Conservation (phyloP, 1,284 basidiomycete genomes). For the Moesziomyces antarcticus region DNA sequence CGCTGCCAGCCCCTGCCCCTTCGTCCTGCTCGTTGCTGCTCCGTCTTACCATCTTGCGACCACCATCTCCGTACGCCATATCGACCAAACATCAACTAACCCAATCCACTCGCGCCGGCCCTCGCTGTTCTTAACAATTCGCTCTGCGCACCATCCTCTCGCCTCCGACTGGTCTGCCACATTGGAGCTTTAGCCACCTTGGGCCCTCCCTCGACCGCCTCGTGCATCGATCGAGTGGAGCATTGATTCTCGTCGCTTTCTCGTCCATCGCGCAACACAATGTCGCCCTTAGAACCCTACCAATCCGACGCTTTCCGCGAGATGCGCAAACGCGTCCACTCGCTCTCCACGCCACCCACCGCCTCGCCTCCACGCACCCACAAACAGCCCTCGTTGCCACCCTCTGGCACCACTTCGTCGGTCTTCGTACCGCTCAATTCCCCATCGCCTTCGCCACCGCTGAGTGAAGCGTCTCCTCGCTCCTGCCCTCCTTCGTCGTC, state of each 20-base stretch:
- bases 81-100: too few species aligned
- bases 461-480: slow-evolving; percentile 8
- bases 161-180: too few species aligned
- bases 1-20: neutral
- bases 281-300: slow-evolving; percentile 8
- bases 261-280: neutral
- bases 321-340: slow-evolving; percentile 13
- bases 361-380: neutral
- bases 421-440: neutral
- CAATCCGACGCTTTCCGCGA: slow-evolving; percentile 18
- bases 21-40: neutral
- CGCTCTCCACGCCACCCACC: slow-evolving; percentile 9
- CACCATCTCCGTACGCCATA: too few species aligned
- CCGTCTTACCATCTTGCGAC: too few species aligned
- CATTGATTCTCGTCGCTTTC: neutral
- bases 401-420: neutral
- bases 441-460: slow-evolving; percentile 24
- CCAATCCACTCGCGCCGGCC: too few species aligned
- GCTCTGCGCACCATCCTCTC: neutral
- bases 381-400: slow-evolving; percentile 3
- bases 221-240: slow-evolving; percentile 1
- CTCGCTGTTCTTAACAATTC: neutral
- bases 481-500: neutral
- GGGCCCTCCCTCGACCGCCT: slow-evolving; percentile 1
- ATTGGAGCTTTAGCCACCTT: neutral